Base-by-base conservation (phyloP, 108 stramenopile species). In the Cyclotella choctawhatcheeana region DNA sequence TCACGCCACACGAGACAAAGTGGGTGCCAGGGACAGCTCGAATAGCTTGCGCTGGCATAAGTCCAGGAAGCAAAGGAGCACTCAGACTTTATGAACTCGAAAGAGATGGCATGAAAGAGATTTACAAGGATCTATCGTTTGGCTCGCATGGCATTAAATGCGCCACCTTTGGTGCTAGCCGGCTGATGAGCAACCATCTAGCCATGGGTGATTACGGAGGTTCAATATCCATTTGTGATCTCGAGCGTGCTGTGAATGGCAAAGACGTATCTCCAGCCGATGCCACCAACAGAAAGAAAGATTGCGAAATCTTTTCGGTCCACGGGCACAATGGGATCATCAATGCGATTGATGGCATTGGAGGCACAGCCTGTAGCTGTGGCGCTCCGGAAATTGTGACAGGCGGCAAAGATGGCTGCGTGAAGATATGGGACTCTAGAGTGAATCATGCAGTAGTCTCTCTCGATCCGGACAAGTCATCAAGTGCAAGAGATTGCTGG, bases 371-470 rank as follows among this genome's bases (percentile, higher is more conserved):
- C 26, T 76, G 56, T 60, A 93, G 95, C 3, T 76, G 56, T 60
- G 95, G 95, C 3, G 91, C 95, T 18, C 93, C 93, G 20, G 95
- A 96, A 80, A 55, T 94, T 26, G 93, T 88, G 21, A 94, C 95
- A 0, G 93, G 89, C 17, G 86, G 88, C n/a, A 83, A 93, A 45
- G 95, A 96, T 67, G 95, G 95, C 7, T 92, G 88, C 53, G 93
- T 94, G 0, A 79, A 88, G 37, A 79, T 96, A 16, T 96, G 90
- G 90, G 95, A 96, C 73, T 85, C 90, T 4, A 71, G 95, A 26
- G 82, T 92, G 0, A 31, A 67, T 18, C 31, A 88, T 17, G 73
- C 95, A 2, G 93, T 94, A 13, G 72, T 94, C 2, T 64, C 69
- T 26, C 53, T 96, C 35, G 84, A 87, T 53, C 92, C 95, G 0